phyloP scores from a whole-genome alignment of 441 rosid species.

The Aquilaria agallochum region DNA sequence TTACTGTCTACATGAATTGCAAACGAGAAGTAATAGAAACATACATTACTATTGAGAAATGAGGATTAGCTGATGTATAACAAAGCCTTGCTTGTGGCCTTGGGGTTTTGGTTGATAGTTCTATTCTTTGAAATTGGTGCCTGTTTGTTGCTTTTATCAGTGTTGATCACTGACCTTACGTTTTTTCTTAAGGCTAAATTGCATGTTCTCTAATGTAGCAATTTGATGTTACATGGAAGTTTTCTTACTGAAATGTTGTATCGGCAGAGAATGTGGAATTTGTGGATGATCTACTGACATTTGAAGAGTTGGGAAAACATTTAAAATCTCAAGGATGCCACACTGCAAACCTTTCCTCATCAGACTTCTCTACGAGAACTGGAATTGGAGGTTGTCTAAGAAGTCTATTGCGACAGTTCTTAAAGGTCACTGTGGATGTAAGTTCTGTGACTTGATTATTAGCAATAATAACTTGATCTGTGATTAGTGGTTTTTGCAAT shows the following conservation, averaged over 20 bases:
- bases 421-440: conserved; percentile 65
- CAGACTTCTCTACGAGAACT: conserved; percentile 63
- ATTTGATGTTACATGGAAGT: too few relatives aligned
- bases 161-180: too few relatives aligned
- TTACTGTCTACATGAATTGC: too few relatives aligned
- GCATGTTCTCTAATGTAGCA: too few relatives aligned
- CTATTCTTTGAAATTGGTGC: too few relatives aligned
- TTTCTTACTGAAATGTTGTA: conserved; percentile 11
- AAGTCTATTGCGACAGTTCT: conserved; percentile 77
- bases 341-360: conserved; percentile 88
- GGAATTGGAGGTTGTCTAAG: conserved; percentile 81
- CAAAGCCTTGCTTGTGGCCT: too few relatives aligned
- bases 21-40: too few relatives aligned
- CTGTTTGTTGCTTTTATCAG: too few relatives aligned
- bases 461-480: conserved; percentile 8
- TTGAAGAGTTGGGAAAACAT: conserved; percentile 64
- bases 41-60: too few relatives aligned
- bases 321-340: conserved; percentile 76
- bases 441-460: conserved; percentile 24
- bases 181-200: too few relatives aligned
- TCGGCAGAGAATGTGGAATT: conserved; percentile 87
- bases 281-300: conserved; percentile 84
- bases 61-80: too few relatives aligned
- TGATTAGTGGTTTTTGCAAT: conserved; percentile 15
- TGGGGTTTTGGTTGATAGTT: too few relatives aligned